A percentile compares a stretch with the other conserved stretches of the same genome.
These are phyloP conservation scores for Tetrahymena thermophila DNA, from an alignment of 73 alveolate genomes.

Conservation along the genomic window DNA sequence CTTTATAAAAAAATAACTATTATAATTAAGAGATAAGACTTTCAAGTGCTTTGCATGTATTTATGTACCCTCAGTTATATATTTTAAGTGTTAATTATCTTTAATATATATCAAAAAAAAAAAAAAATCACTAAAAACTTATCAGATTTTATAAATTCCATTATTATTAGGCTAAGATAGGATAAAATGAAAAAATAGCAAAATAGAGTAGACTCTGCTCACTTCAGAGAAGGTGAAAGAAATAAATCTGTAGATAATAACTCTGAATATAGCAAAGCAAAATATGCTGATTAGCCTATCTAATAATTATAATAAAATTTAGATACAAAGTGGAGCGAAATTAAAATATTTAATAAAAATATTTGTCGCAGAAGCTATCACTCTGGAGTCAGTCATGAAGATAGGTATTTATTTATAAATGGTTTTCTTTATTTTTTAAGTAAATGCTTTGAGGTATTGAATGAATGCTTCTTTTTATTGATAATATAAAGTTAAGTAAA, in stretches of 20 bases:
- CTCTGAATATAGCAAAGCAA: not conserved
- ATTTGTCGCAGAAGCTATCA: slow-evolving; percentile 38
- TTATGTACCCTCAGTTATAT: not conserved
- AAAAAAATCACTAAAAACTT: no score
- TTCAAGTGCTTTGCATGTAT: not conserved
- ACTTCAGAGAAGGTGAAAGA: not conserved
- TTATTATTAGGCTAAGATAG: not conserved
- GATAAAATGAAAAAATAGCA: not conserved
- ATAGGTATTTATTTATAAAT: not conserved
- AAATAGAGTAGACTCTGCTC: not conserved
- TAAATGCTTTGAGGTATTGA: not conserved
- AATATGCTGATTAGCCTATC: not conserved
- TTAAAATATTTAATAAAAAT: slow-evolving; percentile 24
- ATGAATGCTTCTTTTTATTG: no score
- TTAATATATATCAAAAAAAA: no score
- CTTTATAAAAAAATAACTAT: not conserved
- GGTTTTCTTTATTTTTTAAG: not conserved
- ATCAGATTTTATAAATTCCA: not conserved
- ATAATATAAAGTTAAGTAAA: not conserved
- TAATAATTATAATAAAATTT: slow-evolving; percentile 5
- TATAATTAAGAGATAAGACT: not conserved
- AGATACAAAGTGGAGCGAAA: slow-evolving; percentile 30
- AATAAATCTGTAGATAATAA: not conserved
- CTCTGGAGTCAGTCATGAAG: slow-evolving; percentile 17
- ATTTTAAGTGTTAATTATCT: no score